Evolutionary conservation across 2,329 filamentous ascomycete genomes (phyloP), one percentile per base, ranked within the genome.

Genomic region (Atkinsonella hypoxylon): DNA sequence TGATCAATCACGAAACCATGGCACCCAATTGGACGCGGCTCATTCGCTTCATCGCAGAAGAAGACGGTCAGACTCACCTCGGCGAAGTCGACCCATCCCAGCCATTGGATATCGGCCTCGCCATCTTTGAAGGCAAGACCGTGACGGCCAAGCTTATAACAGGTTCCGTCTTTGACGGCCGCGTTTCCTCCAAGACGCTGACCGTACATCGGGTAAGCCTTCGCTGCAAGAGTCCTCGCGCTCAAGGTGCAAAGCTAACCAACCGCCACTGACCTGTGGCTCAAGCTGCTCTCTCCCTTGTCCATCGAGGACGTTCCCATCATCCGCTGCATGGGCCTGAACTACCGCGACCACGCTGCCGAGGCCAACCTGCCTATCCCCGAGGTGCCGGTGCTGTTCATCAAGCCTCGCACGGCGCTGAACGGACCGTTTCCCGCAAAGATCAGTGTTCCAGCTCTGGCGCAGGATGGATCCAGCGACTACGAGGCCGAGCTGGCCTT

Each of bases 271-370:
- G 15, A 15, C 34, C 4, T 11, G 18, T 18, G 15, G 18, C 5
- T 22, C 13, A n/a, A 58, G 55, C 55, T 65, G 41, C 57, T 72
- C 17, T 60, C 64, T 2, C 70, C 70, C 0, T 50, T 72, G 20
- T 54, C 59, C 1, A 52, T 52, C 18, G 52, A 61, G 12, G 64
- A 72, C 32, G 62, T 69, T 6, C 64, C 65, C 34, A 64, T 67
- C 18, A 70, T 73, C 46, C 67, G 70, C 36, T 74, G 70, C 56
- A 59, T 74, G 45, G 71, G 71, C 7, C 64, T 74, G 48, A 75
- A 74, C 60, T 72, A 72, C 56, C 59, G 59, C 36, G 62, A 70
- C 55, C 69, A 70, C 50, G 68, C 67, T 5, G 52, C 56, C 15
- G 68, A 71, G 57, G 64, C 64, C 47, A 63, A 62, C 44, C 61